phyloP scores from a whole-genome alignment of 371 early-diverging fungal species.

The Zancudomyces culisetae region DNA sequence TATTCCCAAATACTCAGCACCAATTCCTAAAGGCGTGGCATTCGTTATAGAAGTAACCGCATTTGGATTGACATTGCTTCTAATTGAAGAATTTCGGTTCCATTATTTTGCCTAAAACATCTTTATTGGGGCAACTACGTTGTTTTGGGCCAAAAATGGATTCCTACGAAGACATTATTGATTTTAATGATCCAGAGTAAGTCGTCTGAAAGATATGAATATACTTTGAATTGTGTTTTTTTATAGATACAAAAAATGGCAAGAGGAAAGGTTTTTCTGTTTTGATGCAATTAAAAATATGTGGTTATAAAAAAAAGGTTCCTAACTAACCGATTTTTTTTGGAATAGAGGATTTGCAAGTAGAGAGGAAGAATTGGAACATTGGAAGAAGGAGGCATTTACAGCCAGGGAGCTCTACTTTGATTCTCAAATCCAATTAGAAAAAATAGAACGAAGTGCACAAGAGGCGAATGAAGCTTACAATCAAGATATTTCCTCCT shows the following conservation, averaged over 20 bases:
- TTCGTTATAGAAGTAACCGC: too few species aligned
- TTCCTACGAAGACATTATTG: neutral
- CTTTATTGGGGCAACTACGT: too few species aligned
- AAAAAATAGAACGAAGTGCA: slow-evolving; percentile 12
- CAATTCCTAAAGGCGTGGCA: too few species aligned
- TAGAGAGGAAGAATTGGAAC: slow-evolving; percentile 16
- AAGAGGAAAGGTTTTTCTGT: neutral
- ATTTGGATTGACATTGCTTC: too few species aligned
- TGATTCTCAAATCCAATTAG: slow-evolving; percentile 16
- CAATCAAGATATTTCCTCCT: slow-evolving; percentile 19
- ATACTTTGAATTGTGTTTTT: slow-evolving; percentile 8
- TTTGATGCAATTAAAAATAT: too few species aligned
- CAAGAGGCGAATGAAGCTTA: slow-evolving; percentile 17
- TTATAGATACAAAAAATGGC: neutral
- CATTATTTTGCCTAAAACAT: too few species aligned
- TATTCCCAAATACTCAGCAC: too few species aligned
- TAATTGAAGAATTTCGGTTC: too few species aligned
- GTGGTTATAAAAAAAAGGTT: too few species aligned
- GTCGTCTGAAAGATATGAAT: slow-evolving; percentile 43
- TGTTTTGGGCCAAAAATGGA: too few species aligned
- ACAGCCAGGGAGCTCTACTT: slow-evolving; percentile 9
- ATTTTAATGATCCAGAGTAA: slow-evolving; percentile 31
- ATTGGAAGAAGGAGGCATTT: slow-evolving; percentile 17
- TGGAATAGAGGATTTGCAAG: slow-evolving; percentile 22
- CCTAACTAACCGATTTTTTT: slow-evolving; percentile 32